A percentile compares a stretch with the other conserved stretches of the same genome.
phyloP scores from a whole-genome alignment of 176 grass and related monocot species.

The Musa schizocarpa region DNA sequence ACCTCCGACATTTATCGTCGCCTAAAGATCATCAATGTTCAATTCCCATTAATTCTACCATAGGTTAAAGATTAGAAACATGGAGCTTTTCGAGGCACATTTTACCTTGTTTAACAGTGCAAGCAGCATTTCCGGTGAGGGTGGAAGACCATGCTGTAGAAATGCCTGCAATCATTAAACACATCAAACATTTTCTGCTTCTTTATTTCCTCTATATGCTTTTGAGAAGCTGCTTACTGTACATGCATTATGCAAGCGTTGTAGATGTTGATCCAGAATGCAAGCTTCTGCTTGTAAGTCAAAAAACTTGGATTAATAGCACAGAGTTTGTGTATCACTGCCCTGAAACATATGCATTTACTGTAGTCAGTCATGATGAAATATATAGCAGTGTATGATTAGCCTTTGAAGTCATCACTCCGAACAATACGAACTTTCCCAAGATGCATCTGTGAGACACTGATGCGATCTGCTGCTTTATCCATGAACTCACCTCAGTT shows the following conservation, averaged over 20 bases:
- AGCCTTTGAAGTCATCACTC: too few species aligned
- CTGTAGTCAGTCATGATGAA: too few species aligned
- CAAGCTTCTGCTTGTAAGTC: conserved; percentile 84
- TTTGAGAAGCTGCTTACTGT: conserved; percentile 14
- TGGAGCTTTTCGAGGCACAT: neutral
- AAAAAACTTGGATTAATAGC: conserved; percentile 41
- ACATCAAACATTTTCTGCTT: neutral
- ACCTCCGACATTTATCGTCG: conserved; percentile 69
- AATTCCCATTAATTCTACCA: too few species aligned
- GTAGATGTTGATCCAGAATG: conserved; percentile 98
- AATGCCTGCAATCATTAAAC: conserved; percentile 40
- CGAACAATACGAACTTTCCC: too few species aligned
- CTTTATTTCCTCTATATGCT: neutral
- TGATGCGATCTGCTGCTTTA: neutral
- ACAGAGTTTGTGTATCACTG: conserved; percentile 56
- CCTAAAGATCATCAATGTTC: conserved; percentile 17
- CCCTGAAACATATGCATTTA: conserved; percentile 28
- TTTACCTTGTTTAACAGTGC: conserved; percentile 61
- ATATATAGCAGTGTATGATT: too few species aligned
- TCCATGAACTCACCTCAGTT: conserved; percentile 50
- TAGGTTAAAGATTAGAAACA: neutral
- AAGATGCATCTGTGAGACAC: too few species aligned
- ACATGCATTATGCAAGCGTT: conserved; percentile 99
- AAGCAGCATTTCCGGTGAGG: conserved; percentile 64
- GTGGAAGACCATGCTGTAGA: conserved; percentile 69